These are phyloP conservation scores for Elongisporangium anandrum DNA, from an alignment of 352 stramenopile genomes.

Conservation along the genomic window DNA sequence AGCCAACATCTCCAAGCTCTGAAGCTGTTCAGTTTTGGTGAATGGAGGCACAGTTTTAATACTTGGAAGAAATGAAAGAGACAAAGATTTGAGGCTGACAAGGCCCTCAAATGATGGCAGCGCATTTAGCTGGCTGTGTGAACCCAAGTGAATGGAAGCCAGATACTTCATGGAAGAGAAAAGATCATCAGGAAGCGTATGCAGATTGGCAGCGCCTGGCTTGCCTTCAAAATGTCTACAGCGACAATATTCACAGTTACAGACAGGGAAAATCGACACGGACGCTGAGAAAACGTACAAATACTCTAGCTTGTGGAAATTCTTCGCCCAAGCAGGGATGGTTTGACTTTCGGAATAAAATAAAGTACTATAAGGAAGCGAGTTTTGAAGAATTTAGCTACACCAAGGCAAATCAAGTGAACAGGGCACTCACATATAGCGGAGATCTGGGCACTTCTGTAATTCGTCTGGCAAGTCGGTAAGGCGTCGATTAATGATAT, in stretches of 20 bases:
- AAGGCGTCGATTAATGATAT: conserved; percentile 30
- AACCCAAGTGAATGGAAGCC: conserved; percentile 27
- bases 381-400: too few species aligned
- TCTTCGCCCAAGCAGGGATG: conserved; percentile 29
- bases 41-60: too few species aligned
- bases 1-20: conserved; percentile 16
- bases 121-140: conserved; percentile 21
- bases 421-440: conserved; percentile 33
- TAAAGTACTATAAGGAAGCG: too few species aligned
- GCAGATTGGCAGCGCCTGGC: background rate
- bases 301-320: conserved; percentile 28
- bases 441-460: conserved; percentile 16
- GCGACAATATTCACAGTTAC: too few species aligned
- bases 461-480: conserved; percentile 20
- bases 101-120: conserved; percentile 29
- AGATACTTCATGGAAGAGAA: conserved; percentile 32
- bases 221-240: background rate
- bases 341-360: conserved; percentile 30
- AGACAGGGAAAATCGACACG: too few species aligned
- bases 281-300: too few species aligned
- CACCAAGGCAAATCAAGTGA: too few species aligned
- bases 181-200: conserved; percentile 17
- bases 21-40: conserved; percentile 9
- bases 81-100: conserved; percentile 23
- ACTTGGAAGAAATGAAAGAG: conserved; percentile 9